A percentile compares a stretch with the other conserved stretches of the same genome.
These are phyloP conservation scores for Fagopyrum esculentum DNA, from an alignment of 148 eudicot genomes.

Conservation along the genomic window DNA sequence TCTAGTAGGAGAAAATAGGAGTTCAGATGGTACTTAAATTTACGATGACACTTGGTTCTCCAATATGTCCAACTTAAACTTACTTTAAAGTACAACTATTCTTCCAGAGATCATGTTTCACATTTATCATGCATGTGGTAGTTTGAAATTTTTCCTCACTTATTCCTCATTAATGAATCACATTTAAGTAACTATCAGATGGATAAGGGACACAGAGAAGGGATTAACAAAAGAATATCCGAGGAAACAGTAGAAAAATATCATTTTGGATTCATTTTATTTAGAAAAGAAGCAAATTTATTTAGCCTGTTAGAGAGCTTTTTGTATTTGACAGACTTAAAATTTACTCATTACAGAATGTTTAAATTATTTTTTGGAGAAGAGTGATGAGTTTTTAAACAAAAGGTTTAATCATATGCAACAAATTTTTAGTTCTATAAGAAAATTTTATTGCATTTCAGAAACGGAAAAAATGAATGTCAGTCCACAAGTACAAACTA, in stretches of 20 bases:
- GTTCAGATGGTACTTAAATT: not conserved
- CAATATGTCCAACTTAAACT: not conserved
- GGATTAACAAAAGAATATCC: too few relatives aligned
- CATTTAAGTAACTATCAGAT: too few relatives aligned
- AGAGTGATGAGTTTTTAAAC: too few relatives aligned
- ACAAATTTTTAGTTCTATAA: not conserved
- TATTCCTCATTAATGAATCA: too few relatives aligned
- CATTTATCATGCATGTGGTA: not conserved
- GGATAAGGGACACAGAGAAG: too few relatives aligned
- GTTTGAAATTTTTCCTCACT: not conserved
- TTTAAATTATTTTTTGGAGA: too few relatives aligned
- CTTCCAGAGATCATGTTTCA: not conserved
- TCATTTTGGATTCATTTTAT: not conserved
- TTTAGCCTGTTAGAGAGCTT: not conserved
- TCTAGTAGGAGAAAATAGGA: not conserved
- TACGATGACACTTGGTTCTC: not conserved
- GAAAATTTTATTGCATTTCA: not conserved
- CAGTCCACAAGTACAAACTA: not conserved
- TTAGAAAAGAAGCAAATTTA: not conserved
- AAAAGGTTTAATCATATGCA: not conserved
- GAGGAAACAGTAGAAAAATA: not conserved
- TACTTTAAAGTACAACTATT: too few relatives aligned
- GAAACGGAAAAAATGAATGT: not conserved
- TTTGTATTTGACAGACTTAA: not conserved
- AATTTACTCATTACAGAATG: too few relatives aligned